Evolutionary conservation across 805 yeast genomes (phyloP), one percentile per base, ranked within the genome.

Genomic region (Ogataea minuta): DNA sequence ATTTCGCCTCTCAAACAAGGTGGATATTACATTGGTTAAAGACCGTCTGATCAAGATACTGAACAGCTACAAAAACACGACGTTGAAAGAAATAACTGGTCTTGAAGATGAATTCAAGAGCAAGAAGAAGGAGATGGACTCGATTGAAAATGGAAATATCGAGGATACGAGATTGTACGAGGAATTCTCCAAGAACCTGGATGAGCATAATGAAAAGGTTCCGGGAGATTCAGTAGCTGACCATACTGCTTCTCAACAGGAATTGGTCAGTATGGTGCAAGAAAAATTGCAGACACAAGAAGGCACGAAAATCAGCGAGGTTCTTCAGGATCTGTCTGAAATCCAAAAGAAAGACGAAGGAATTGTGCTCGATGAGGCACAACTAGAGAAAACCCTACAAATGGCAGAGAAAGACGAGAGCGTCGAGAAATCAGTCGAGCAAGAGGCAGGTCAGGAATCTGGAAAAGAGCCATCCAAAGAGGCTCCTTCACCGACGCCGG

Each of bases 61-160:
- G 36, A 60, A 60, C 34, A 52, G 49, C 29, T 64, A 63, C 39
- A 63, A 62, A 38, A 60, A 60, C 31, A 44, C 55, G 9, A 54
- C 66, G 2, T 42, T 64, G 12, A 49, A 49, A 12, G 67, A 62
- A 25, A 59, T 64, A 43, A 68, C 72, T 17, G 57, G 57, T 41
- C 62, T 70, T 10, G 76, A 71, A 44, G 45, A 48, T 23, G 58
- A 53, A 11, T 70, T 65, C 51, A 59, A 59, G 28, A 50, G 39
- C 13, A 63, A 61, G 30, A 57, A 60, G 31, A 48, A 49, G 9
- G 74, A 71, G 40, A 68, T 71, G 6, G 66, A 63, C 17, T 52
- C 58, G 46, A 68, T 71, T 11, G 72, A 67, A 34, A 54, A 56
- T 25, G 74, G 75, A 1, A 61, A 61, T 36, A 54, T 69, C 47